Evolutionary conservation across 1,284 basidiomycete species (phyloP), one percentile per base, ranked within the genome.

Genomic region (Anthracocystis panici-leucophaei): DNA sequence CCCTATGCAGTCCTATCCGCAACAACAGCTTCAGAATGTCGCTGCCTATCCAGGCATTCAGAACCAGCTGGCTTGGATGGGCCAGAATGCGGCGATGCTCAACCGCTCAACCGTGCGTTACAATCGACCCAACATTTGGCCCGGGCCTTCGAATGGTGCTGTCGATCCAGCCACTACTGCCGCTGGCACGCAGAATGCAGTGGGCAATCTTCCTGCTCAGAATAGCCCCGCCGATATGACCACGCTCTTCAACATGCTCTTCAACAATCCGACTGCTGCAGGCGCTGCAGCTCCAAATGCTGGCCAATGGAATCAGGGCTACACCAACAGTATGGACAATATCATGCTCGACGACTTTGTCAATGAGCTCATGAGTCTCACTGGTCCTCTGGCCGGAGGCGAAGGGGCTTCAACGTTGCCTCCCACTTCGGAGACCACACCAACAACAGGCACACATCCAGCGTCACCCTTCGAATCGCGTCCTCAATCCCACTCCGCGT

Each of bases 331-430:
- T 52, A 65, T 77, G 58, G 75, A 77, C 52, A 64, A 69, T 44
- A 52, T 77, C 53, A 77, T 77, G 75, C 67, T 79, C 50, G 75
- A 79, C 44, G 71, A 70, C 54, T 79, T 79, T 60, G 71, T 79
- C 52, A 71, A 60, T 46, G 77, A 77, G 44, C 72, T 79, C 31
- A 68, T 75, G 61, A 71, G 58, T 45, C 53, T 79, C 16, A 76
- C 72, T 2, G 70, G 61, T 8, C 75, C 75, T 29, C 59, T 75
- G 1, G 60, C 61, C 0, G 65, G 66, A 18, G 51, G 49, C 40
- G 63, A 69, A 10, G 59, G 42, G 16, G 33, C 55, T 18, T 46
- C 65, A 12, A 41, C 60, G 2, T 7, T 49, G 2, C 49, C 63
- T 23, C 51, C 49, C 5, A 65, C 72, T 5, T 35, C 66, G 29